Base-by-base conservation (phyloP, 352 stramenopile species). In the Phytophthora constricta region DNA sequence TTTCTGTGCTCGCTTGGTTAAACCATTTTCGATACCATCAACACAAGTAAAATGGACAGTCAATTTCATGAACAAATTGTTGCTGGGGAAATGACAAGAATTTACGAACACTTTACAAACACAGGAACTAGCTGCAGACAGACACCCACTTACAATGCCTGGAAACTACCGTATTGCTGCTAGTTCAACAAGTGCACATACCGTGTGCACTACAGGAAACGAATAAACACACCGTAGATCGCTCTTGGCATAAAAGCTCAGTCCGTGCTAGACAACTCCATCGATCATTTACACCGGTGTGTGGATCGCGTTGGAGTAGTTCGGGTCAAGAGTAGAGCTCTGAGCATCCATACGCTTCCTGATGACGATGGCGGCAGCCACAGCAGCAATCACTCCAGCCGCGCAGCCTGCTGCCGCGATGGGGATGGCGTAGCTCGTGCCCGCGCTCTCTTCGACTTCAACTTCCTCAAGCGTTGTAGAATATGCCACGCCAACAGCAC, bases 351-450 rank as follows among this genome's bases (percentile, higher is more conserved):
- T 72, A 50, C 76, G 79, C 56, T 84, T 87, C 62, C 66, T 62
- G 14, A 60, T 76, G 61, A 82, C 50, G 39, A 84, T 48, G 28
- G 72, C 62, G 41, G 82, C 72, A 39, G 68, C 79, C 28, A 77
- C 71, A 4, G 76, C 70, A 37, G 61, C 79, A 13, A 84, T 68
- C n/a, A 77, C 74, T 26, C 61, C 79, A 9, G 78, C 74, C 26
- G 75, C 69, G 59, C 76, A 85, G 17, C 74, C 79, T 23, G 66
- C 65, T 2, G 75, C 62, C 1, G 71, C 71, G 41, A 84, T 58
- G 8, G 69, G 69, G 9, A 79, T 37, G 13, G 68, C 76, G 19
- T 51, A 65, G 23, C 26, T 65, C 53, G 22, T 63, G 31, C 42
- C 27, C 5, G 57, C 42, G 20, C 52, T 72, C 13, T 62, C 65